Conservation (phyloP, 1,139 yeast genomes). For the Taphrina communis region DNA sequence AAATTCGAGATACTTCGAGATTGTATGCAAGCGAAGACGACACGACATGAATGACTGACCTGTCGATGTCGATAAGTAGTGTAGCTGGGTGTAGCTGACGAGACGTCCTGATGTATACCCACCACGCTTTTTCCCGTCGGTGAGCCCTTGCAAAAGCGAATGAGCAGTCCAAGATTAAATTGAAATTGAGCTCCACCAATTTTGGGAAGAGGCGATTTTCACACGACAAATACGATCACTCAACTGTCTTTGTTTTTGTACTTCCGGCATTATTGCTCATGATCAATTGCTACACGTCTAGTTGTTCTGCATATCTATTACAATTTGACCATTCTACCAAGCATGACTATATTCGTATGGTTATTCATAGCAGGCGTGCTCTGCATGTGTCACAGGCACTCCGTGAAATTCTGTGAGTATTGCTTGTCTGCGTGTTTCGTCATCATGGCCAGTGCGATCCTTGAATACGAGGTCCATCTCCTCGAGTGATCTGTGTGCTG, state of each 20-base stretch:
- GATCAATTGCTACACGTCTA: too few relatives aligned
- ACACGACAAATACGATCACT: constrained; percentile 1
- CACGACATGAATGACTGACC: not conserved
- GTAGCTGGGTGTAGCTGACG: constrained; percentile 13
- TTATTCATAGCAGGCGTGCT: not conserved
- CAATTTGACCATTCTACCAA: too few relatives aligned
- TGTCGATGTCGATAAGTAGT: constrained; percentile 18
- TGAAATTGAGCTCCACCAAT: constrained; percentile 20
- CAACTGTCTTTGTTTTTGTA: too few relatives aligned
- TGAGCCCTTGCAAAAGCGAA: constrained; percentile 20
- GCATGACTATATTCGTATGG: too few relatives aligned
- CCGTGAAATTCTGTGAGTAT: constrained; percentile 8
- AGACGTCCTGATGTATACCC: not conserved
- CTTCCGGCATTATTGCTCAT: too few relatives aligned
- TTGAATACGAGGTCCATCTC: constrained; percentile 62
- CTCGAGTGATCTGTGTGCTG: constrained; percentile 64
- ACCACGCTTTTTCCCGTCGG: constrained; percentile 8
- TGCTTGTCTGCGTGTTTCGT: constrained; percentile 34
- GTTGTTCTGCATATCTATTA: too few relatives aligned
- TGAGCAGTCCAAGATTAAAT: constrained; percentile 36
- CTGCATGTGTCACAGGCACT: not conserved
- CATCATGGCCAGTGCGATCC: constrained; percentile 38
- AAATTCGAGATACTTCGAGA: not conserved
- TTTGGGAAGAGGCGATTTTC: not conserved
- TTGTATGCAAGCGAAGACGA: not conserved